phyloP scores from a whole-genome alignment of 1,284 basidiomycete species.

The Schizopora paradoxa region DNA sequence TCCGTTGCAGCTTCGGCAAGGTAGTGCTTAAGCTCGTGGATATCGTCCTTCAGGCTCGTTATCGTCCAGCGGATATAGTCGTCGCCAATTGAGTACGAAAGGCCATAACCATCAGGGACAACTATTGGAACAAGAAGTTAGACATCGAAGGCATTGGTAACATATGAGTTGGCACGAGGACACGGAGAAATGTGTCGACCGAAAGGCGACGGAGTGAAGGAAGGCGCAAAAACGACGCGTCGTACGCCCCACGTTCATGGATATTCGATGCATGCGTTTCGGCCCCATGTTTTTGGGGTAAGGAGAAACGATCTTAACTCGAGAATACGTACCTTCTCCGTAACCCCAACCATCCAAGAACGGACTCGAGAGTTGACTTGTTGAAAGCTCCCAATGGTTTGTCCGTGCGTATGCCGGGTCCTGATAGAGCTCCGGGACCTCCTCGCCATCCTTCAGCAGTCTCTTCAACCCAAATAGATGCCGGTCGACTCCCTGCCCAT shows the following conservation, averaged over 20 bases:
- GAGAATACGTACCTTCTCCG: slow-evolving; percentile 74
- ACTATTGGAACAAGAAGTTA: slow-evolving; percentile 39
- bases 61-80: slow-evolving; percentile 90
- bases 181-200: background rate
- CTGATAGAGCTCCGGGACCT: slow-evolving; percentile 71
- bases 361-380: slow-evolving; percentile 79
- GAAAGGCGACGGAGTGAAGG: slow-evolving; percentile 7
- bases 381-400: slow-evolving; percentile 89
- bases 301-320: slow-evolving; percentile 2
- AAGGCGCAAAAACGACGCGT: slow-evolving; percentile 8
- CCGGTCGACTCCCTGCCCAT: slow-evolving; percentile 92
- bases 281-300: no score
- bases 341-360: slow-evolving; percentile 96
- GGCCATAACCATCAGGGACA: slow-evolving; percentile 88
- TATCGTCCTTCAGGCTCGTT: slow-evolving; percentile 70
- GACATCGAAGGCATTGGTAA: slow-evolving; percentile 8
- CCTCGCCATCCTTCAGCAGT: slow-evolving; percentile 72
- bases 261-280: no score
- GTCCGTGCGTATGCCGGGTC: slow-evolving; percentile 72
- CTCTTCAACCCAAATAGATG: slow-evolving; percentile 94
- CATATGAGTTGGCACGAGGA: background rate
- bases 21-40: slow-evolving; percentile 63
- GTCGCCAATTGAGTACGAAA: slow-evolving; percentile 90
- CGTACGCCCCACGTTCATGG: background rate
- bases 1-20: slow-evolving; percentile 78